Evolutionary conservation across 768 basidiomycete genomes (phyloP).

Genomic region (Agaricus subrufescens): DNA sequence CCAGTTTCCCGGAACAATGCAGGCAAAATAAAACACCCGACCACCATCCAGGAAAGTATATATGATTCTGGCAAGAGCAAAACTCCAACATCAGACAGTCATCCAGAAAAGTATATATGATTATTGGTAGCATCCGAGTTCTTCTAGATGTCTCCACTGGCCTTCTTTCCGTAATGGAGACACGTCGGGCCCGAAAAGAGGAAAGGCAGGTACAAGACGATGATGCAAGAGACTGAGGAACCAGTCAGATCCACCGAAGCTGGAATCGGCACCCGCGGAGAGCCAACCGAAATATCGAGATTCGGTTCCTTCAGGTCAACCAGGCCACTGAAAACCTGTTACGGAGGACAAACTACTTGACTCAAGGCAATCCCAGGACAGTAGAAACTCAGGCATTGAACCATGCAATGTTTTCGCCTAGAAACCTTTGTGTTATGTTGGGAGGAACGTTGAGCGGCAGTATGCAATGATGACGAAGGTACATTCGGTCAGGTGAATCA

Average conservation of each 20-base stretch:
- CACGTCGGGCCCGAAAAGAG: slow-evolving; percentile 4
- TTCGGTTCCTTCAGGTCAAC: not conserved
- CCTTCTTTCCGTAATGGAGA: not conserved
- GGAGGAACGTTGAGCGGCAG: no score
- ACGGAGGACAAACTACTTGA: slow-evolving; percentile 2
- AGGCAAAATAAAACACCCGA: not conserved
- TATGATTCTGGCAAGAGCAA: not conserved
- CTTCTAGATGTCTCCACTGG: not conserved
- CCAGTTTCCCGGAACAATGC: no score
- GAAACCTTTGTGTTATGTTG: no score
- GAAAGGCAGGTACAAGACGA: not conserved
- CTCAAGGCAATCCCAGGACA: not conserved
- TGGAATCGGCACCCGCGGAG: slow-evolving; percentile 4
- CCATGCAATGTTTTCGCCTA: not conserved
- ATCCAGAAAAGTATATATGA: slow-evolving; percentile 2
- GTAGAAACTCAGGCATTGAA: not conserved
- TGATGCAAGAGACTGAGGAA: not conserved
- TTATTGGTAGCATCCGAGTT: not conserved
- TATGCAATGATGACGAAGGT: not conserved
- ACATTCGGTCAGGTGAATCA: not conserved
- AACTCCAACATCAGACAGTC: not conserved
- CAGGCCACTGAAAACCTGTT: not conserved
- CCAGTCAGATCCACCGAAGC: slow-evolving; percentile 6
- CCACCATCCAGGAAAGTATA: not conserved
- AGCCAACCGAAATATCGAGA: not conserved